phyloP scores from a whole-genome alignment of 495 filamentous ascomycete genomes.

The Xylaria telfairii region DNA sequence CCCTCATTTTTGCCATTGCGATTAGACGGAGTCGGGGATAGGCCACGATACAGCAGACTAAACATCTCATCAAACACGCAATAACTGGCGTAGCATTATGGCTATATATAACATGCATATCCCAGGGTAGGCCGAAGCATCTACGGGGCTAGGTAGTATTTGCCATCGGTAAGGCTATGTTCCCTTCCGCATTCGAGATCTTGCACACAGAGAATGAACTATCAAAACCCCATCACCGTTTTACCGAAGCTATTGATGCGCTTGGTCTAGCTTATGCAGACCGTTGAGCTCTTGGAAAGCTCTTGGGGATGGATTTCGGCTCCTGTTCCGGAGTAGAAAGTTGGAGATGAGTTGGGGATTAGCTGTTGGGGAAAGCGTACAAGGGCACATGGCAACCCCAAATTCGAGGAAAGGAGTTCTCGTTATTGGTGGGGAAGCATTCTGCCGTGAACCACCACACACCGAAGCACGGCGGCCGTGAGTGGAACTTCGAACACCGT shows the following conservation, averaged over 20 bases:
- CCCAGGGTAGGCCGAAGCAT: not conserved
- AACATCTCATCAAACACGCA: not conserved
- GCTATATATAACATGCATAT: constrained; percentile 14
- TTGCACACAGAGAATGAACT: not conserved
- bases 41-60: not conserved
- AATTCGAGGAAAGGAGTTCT: constrained; percentile 3
- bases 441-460: constrained; percentile 27
- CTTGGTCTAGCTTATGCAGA: not conserved
- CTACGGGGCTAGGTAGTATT: not conserved
- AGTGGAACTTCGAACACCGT: constrained; percentile 16
- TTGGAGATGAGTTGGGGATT: constrained; percentile 30
- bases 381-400: not conserved
- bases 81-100: not conserved
- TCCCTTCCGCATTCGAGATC: not conserved
- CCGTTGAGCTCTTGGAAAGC: not conserved
- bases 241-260: not conserved
- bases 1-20: constrained; percentile 21
- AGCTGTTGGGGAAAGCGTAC: constrained; percentile 16
- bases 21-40: not conserved
- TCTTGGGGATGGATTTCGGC: constrained; percentile 1
- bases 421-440: constrained; percentile 37
- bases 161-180: not conserved
- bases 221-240: not conserved
- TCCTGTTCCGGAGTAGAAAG: constrained; percentile 20
- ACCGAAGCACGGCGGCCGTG: constrained; percentile 7